These are phyloP conservation scores for Ophiostoma montium DNA, from an alignment of 2,329 filamentous ascomycete genomes.

Conservation along the genomic window DNA sequence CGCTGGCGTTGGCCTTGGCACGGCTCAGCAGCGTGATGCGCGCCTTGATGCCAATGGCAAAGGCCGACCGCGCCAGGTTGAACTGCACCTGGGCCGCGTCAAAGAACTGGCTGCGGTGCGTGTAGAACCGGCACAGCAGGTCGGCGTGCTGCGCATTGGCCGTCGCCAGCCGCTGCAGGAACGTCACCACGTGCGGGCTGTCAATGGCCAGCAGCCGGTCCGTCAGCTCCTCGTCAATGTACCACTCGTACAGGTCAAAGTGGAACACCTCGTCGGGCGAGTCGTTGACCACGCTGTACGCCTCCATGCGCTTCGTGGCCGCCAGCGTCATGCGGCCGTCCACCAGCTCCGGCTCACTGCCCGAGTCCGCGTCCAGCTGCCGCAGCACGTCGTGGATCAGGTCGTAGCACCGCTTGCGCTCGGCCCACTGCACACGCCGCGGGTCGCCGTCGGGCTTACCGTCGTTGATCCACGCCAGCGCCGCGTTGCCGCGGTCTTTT, in stretches of 20 bases:
- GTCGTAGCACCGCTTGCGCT: slow-evolving; percentile 67
- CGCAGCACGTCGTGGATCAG: slow-evolving; percentile 74
- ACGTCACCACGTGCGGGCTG: slow-evolving; percentile 74
- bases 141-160: slow-evolving; percentile 70
- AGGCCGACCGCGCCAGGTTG: slow-evolving; percentile 66
- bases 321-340: slow-evolving; percentile 68
- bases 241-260: slow-evolving; percentile 96
- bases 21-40: slow-evolving; percentile 81
- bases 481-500: slow-evolving; percentile 74
- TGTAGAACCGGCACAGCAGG: slow-evolving; percentile 84
- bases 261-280: slow-evolving; percentile 91
- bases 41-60: slow-evolving; percentile 64
- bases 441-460: slow-evolving; percentile 58
- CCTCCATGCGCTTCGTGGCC: slow-evolving; percentile 69
- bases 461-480: slow-evolving; percentile 77
- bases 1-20: slow-evolving; percentile 85
- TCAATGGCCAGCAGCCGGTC: slow-evolving; percentile 76
- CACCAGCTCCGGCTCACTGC: slow-evolving; percentile 53
- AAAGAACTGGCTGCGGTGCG: slow-evolving; percentile 68
- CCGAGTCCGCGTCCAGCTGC: slow-evolving; percentile 59
- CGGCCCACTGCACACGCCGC: slow-evolving; percentile 51
- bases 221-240: slow-evolving; percentile 69
- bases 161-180: slow-evolving; percentile 62
- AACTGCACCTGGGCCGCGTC: slow-evolving; percentile 80
- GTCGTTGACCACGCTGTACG: slow-evolving; percentile 77